Evolutionary conservation across 2,329 filamentous ascomycete species (phyloP).

Genomic region (Didymella keratinophila): DNA sequence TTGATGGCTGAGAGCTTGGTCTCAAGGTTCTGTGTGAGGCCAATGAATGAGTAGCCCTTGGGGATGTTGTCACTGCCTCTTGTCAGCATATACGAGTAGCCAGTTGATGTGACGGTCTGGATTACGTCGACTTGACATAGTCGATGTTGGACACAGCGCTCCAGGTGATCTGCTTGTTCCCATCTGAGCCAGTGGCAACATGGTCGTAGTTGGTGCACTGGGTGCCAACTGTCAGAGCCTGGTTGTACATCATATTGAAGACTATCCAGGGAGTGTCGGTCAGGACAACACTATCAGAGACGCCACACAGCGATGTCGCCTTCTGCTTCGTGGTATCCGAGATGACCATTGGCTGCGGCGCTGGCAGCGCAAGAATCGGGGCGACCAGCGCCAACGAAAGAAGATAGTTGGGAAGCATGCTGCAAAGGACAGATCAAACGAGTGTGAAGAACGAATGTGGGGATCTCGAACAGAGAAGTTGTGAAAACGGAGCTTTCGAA

Average conservation of each 20-base stretch:
- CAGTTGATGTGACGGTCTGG: background rate
- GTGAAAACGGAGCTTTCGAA: background rate
- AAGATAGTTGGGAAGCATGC: constrained; percentile 16
- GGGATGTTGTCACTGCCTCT: constrained; percentile 48
- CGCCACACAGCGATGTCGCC: constrained; percentile 27
- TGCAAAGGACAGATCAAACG: background rate
- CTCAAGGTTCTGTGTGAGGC: constrained; percentile 54
- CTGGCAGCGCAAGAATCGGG: constrained; percentile 18
- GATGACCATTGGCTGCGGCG: constrained; percentile 25
- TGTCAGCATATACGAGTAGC: constrained; percentile 1
- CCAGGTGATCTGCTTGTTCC: constrained; percentile 51
- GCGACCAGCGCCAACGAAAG: constrained; percentile 25
- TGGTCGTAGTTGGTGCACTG: constrained; percentile 53
- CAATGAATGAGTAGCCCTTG: constrained; percentile 57
- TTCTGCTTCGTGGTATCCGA: constrained; percentile 25
- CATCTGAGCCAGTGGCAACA: constrained; percentile 38
- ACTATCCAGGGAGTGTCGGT: constrained; percentile 55
- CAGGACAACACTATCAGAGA: constrained; percentile 40
- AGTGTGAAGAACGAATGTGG: constrained; percentile 6
- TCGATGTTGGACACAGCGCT: constrained; percentile 52
- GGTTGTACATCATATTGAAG: constrained; percentile 57
- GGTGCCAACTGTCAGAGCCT: constrained; percentile 49
- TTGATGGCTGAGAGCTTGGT: constrained; percentile 50
- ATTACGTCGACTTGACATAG: constrained; percentile 36
- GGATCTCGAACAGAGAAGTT: background rate